Evolutionary conservation across 2,329 filamentous ascomycete species (phyloP).

Genomic region (Scedosporium boydii): DNA sequence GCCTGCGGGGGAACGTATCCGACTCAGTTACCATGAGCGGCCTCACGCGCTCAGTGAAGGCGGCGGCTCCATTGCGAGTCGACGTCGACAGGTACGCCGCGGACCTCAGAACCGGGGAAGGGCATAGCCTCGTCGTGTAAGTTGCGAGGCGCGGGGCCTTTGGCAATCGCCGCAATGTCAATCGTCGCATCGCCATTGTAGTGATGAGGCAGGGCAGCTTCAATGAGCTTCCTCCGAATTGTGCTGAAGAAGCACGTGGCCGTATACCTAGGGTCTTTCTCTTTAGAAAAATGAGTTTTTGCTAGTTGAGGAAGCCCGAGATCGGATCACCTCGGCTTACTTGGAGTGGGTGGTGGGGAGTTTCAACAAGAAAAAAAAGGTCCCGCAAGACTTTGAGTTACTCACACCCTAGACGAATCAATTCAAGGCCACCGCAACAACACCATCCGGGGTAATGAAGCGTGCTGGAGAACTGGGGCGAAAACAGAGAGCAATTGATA

Average conservation of each 20-base stretch:
- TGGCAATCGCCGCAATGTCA: constrained; percentile 43
- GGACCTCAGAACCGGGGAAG: not conserved
- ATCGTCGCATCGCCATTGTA: constrained; percentile 54
- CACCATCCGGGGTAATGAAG: not conserved
- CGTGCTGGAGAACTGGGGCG: no score
- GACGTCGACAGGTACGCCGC: not conserved
- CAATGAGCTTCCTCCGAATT: not conserved
- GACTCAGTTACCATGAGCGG: constrained; percentile 8
- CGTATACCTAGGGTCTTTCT: no score
- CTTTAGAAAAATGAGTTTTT: no score
- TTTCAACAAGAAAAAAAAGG: no score
- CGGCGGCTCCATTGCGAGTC: not conserved
- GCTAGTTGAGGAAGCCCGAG: no score
- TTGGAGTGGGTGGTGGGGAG: no score
- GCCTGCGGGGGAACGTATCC: constrained; percentile 58
- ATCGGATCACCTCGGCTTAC: no score
- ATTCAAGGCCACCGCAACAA: not conserved
- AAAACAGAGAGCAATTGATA: no score
- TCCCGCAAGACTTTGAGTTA: not conserved
- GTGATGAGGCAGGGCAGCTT: constrained; percentile 14
- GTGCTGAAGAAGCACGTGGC: no score
- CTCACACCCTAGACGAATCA: not conserved
- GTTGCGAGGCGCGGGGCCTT: constrained; percentile 61
- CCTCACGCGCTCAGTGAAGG: not conserved
- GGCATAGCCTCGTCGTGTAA: constrained; percentile 23